Conservation (phyloP, 2,329 filamentous ascomycete genomes). For the Dothistroma pini region DNA sequence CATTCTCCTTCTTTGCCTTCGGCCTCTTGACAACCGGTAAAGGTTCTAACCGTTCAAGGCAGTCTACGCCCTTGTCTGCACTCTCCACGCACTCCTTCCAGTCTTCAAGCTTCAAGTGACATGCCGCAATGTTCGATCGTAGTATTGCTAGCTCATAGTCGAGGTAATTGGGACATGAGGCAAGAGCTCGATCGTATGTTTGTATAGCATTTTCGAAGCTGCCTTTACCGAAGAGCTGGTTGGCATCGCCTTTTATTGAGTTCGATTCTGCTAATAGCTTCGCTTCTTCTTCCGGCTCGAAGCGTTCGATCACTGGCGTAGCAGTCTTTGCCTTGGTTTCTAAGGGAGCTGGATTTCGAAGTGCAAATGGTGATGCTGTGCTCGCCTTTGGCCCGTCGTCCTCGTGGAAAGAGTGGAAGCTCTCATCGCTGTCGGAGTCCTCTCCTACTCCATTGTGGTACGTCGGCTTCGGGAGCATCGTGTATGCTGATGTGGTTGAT, state of each 20-base stretch:
- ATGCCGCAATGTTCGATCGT: slow-evolving; percentile 83
- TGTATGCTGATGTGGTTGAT: slow-evolving; percentile 6
- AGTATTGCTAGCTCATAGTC: slow-evolving; percentile 86
- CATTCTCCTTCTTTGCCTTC: slow-evolving; percentile 22
- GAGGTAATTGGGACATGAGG: slow-evolving; percentile 75
- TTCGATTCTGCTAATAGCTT: slow-evolving; percentile 68
- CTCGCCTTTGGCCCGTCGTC: slow-evolving; percentile 17
- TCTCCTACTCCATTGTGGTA: slow-evolving; percentile 14
- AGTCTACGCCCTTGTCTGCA: slow-evolving; percentile 69
- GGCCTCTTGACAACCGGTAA: slow-evolving; percentile 25
- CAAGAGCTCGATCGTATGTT: slow-evolving; percentile 76
- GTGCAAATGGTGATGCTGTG: slow-evolving; percentile 14
- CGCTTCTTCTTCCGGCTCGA: slow-evolving; percentile 45
- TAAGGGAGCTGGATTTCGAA: slow-evolving; percentile 2
- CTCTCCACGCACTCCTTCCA: slow-evolving; percentile 79
- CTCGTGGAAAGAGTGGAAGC: slow-evolving; percentile 32
- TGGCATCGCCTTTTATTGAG: slow-evolving; percentile 69
- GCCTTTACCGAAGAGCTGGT: slow-evolving; percentile 69
- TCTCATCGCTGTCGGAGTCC: slow-evolving; percentile 31
- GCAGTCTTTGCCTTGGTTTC: slow-evolving; percentile 1
- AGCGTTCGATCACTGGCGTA: slow-evolving; percentile 27
- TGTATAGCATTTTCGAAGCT: slow-evolving; percentile 74
- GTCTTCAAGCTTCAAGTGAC: slow-evolving; percentile 76
- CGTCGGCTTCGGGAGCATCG: slow-evolving; percentile 4
- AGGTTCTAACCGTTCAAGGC: slow-evolving; percentile 61